Base-by-base conservation (phyloP, 108 stramenopile genomes). In the Pseudonitzschia multiseries region DNA sequence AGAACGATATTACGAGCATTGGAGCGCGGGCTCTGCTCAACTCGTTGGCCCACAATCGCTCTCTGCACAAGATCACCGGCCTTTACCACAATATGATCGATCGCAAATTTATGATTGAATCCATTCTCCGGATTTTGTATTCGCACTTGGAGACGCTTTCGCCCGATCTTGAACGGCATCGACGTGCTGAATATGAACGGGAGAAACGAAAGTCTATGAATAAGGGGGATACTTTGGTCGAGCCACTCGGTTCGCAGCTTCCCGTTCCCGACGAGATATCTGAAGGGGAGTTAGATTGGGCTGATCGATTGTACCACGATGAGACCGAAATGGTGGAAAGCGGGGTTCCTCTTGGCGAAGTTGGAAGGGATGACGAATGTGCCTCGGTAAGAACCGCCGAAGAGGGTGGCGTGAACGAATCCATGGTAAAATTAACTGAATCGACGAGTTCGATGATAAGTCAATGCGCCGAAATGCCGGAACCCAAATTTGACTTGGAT, bases 71-170 rank as follows among this genome's bases (percentile, higher is more conserved):
- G 64, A 74, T 79, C 24, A 79, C 79, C 20, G 79, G 79, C 6
- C 59, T 79, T n/a, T 79, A 79, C 43, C 79, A 79, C 73, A 79
- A 79, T 44, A 67, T 70, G n/a, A 74, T 79, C 64, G 79, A 79
- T 46, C 72, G 79, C 20, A 79, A 79, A 56, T 79, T 79, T 56
- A 68, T 79, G 40, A 67, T 79, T 27, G 79, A 68, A n/a, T 64
- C 69, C 51, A 79, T 79, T 28, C 62, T 57, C 32, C 44, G 79
- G 29, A 57, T 79, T 52, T 36, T 79, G 41, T 72, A 79, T 36
- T 74, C 79, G 2, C 72, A 74, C 48, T n/a, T 74, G 27, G 69
- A 79, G 22, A 57, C 48, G 20, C 10, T 74, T 26, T n/a, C 61
- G 22, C 41, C 29, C 0, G 21, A 27, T 42, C 22, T 32, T 5